Percentiles rank a stretch among this genome's conserved stretches.
Evolutionary conservation across 345 rosid species (phyloP).

Genomic region (Brassica cretica): DNA sequence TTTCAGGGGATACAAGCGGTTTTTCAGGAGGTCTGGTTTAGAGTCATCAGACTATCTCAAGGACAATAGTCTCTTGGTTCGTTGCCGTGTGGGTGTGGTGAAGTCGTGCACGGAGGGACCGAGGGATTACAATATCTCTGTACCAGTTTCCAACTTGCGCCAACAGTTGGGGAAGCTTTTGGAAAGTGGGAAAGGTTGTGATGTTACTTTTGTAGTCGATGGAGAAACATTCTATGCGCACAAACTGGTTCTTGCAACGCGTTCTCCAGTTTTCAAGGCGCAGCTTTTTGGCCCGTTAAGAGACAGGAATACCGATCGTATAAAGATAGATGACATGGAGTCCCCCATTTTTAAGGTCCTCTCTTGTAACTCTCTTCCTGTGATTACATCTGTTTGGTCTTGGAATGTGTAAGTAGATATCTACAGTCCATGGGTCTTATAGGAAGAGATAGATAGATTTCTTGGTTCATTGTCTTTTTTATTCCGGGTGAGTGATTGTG

Average conservation of each 20-base stretch:
- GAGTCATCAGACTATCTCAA: constrained; percentile 72
- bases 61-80: constrained; percentile 63
- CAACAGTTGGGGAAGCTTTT: constrained; percentile 39
- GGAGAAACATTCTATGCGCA: constrained; percentile 66
- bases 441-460: constrained; percentile 51
- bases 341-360: constrained; percentile 68
- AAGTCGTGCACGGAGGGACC: constrained; percentile 58
- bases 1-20: constrained; percentile 85
- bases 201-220: constrained; percentile 63
- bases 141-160: constrained; percentile 26
- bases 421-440: constrained; percentile 27
- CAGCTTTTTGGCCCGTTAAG: constrained; percentile 76
- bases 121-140: constrained; percentile 55
- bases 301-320: constrained; percentile 50
- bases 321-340: constrained; percentile 61
- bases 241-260: constrained; percentile 67
- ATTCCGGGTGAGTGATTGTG: constrained; percentile 62
- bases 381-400: neutral
- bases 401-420: constrained; percentile 30
- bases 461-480: constrained; percentile 42
- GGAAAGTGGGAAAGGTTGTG: constrained; percentile 56
- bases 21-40: constrained; percentile 61
- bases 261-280: constrained; percentile 77
- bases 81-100: constrained; percentile 78
- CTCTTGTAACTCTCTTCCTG: neutral